Evolutionary conservation across 2,329 filamentous ascomycete genomes (phyloP).

Genomic region (Biscogniauxia marginata): DNA sequence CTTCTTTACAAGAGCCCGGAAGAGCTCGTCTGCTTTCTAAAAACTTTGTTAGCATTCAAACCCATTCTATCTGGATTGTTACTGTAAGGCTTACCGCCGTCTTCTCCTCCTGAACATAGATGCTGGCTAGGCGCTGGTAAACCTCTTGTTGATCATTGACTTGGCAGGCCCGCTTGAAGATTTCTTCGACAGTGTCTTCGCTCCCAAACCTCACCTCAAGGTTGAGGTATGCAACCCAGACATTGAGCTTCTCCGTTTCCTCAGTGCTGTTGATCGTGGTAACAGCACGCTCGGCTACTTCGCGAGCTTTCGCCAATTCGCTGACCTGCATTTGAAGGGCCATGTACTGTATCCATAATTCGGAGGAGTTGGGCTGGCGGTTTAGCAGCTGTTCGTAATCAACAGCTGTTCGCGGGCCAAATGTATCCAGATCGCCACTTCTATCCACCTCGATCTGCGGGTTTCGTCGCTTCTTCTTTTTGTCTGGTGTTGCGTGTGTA

Average conservation of each 20-base stretch:
- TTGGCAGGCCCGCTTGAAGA: conserved; percentile 89
- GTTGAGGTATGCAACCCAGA: conserved; percentile 94
- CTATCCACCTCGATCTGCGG: conserved; percentile 79
- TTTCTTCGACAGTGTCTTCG: conserved; percentile 76
- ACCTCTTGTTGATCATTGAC: conserved; percentile 92
- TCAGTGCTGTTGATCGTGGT: conserved; percentile 89
- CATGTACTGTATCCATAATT: conserved; percentile 97
- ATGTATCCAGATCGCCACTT: conserved; percentile 85
- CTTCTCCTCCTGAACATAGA: conserved; percentile 91
- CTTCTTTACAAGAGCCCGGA: conserved; percentile 84
- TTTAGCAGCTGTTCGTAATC: conserved; percentile 94
- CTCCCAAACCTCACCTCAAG: conserved; percentile 88
- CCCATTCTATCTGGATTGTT: not conserved
- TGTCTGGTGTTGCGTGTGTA: conserved; percentile 39
- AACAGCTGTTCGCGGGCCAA: conserved; percentile 83
- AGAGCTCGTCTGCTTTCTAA: conserved; percentile 85
- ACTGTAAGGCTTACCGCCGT: conserved; percentile 65
- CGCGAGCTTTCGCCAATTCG: conserved; percentile 83
- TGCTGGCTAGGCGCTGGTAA: conserved; percentile 84
- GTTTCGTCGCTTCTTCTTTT: conserved; percentile 75
- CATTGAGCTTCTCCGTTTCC: conserved; percentile 88
- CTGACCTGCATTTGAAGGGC: conserved; percentile 94
- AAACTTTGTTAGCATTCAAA: conserved; percentile 28
- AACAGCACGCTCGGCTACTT: conserved; percentile 86
- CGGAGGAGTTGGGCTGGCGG: conserved; percentile 88